Percentiles rank a stretch among this genome's conserved stretches.
phyloP scores from a whole-genome alignment of 177 flowering plant species.

The Telopea speciosissima region DNA sequence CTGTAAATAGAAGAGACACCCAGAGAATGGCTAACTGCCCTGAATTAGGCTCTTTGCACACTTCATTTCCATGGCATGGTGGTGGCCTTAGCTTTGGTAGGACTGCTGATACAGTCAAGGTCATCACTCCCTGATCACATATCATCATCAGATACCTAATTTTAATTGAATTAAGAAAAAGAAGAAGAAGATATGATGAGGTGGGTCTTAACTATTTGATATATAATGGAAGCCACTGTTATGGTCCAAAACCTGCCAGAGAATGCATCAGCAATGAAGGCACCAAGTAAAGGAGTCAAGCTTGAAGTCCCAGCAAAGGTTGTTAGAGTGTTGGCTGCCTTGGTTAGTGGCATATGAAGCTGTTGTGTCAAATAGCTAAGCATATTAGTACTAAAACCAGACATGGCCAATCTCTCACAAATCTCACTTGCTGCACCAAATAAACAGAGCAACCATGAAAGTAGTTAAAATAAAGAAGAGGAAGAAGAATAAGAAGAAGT shows the following conservation, averaged over 20 bases:
- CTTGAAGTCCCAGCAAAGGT: slow-evolving; percentile 82
- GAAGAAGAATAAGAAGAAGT: background rate
- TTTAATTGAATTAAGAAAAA: too few relatives aligned
- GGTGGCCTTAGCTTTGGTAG: slow-evolving; percentile 75
- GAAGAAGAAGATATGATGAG: background rate
- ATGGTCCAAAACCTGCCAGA: slow-evolving; percentile 92
- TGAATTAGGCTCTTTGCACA: slow-evolving; percentile 50
- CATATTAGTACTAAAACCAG: slow-evolving; percentile 83
- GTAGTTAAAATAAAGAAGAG: background rate
- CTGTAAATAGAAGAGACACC: slow-evolving; percentile 50
- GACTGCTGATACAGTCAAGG: slow-evolving; percentile 68
- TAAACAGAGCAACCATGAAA: background rate
- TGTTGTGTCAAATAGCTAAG: slow-evolving; percentile 69
- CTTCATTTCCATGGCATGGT: slow-evolving; percentile 35
- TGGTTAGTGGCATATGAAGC: slow-evolving; percentile 74
- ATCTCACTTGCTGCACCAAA: slow-evolving; percentile 83
- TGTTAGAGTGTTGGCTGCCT: slow-evolving; percentile 90
- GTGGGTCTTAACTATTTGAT: slow-evolving; percentile 69
- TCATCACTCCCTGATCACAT: slow-evolving; percentile 62
- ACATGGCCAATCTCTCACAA: slow-evolving; percentile 88
- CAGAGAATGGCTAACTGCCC: slow-evolving; percentile 68
- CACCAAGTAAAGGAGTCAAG: slow-evolving; percentile 86
- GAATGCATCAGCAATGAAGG: slow-evolving; percentile 74
- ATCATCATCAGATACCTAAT: background rate
- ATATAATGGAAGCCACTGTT: slow-evolving; percentile 68